Percentiles rank a stretch among this genome's conserved stretches.
Conservation (phyloP, 495 filamentous ascomycete species). For the Daldinia grandis region DNA sequence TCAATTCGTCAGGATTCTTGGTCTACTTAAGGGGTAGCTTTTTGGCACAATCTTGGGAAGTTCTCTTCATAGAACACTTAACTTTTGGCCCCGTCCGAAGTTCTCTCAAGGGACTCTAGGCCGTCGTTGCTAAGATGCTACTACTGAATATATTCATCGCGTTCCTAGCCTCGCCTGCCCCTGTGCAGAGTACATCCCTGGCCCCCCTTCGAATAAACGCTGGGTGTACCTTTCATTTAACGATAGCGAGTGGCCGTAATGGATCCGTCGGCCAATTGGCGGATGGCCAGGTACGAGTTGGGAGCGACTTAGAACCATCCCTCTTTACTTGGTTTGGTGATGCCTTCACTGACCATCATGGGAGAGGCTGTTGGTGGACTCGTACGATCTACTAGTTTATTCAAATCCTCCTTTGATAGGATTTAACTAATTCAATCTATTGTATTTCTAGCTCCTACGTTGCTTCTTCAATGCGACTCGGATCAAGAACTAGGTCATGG, state of each 20-base stretch:
- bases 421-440: slow-evolving; percentile 1
- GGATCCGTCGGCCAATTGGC: slow-evolving; percentile 61
- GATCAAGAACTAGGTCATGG: slow-evolving; percentile 57
- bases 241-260: slow-evolving; percentile 55
- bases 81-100: slow-evolving; percentile 9
- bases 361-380: slow-evolving; percentile 46
- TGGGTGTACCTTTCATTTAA: slow-evolving; percentile 62
- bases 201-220: slow-evolving; percentile 17
- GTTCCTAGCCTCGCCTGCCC: slow-evolving; percentile 26
- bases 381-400: slow-evolving; percentile 28
- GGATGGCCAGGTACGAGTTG: slow-evolving; percentile 65
- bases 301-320: slow-evolving; percentile 49
- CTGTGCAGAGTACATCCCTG: slow-evolving; percentile 16
- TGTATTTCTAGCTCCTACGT: slow-evolving; percentile 53
- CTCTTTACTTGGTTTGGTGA: slow-evolving; percentile 47
- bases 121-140: slow-evolving; percentile 34
- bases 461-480: slow-evolving; percentile 71
- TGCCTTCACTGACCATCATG: slow-evolving; percentile 39
- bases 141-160: slow-evolving; percentile 17
- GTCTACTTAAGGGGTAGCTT: not conserved
- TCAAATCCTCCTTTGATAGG: not conserved
- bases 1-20: not conserved
- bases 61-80: slow-evolving; percentile 11
- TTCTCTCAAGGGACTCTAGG: not conserved
- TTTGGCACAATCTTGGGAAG: slow-evolving; percentile 35